These are phyloP conservation scores for Trichothecium roseum DNA, from an alignment of 2,329 filamentous ascomycete species.

Conservation along the genomic window DNA sequence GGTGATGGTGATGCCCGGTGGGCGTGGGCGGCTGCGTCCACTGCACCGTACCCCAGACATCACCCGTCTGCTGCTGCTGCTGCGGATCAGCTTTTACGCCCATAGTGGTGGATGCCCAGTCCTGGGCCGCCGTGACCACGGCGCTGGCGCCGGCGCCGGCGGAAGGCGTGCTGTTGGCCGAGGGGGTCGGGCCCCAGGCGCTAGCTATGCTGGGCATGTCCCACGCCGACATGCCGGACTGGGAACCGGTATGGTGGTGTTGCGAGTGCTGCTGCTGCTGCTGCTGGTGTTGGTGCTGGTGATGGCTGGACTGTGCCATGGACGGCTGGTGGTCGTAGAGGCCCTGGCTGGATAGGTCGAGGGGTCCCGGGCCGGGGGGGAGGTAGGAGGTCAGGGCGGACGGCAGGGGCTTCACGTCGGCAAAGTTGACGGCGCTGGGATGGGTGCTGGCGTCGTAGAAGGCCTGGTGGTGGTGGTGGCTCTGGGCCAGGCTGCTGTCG, in stretches of 20 bases:
- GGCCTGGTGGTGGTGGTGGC: slow-evolving; percentile 8
- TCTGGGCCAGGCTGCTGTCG: slow-evolving; percentile 15
- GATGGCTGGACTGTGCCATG: no score
- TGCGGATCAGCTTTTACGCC: slow-evolving; percentile 4
- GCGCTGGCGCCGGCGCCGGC: no score
- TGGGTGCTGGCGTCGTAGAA: neutral
- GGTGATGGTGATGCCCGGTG: no score
- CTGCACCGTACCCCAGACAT: slow-evolving; percentile 14
- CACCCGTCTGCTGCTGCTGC: neutral
- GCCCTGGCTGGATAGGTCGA: slow-evolving; percentile 21
- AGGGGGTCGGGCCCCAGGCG: slow-evolving; percentile 17
- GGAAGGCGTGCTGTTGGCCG: slow-evolving; percentile 12
- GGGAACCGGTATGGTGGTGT: slow-evolving; percentile 14
- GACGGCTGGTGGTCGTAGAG: slow-evolving; percentile 17
- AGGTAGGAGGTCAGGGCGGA: slow-evolving; percentile 19
- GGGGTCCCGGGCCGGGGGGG: slow-evolving; percentile 10
- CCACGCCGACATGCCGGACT: slow-evolving; percentile 23
- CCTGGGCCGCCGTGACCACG: no score
- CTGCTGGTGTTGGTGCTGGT: no score
- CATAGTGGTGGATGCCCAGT: no score
- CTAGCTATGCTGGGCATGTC: slow-evolving; percentile 24
- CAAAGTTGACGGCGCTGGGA: slow-evolving; percentile 11
- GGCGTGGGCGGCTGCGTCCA: slow-evolving; percentile 15
- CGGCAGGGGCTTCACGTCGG: slow-evolving; percentile 23
- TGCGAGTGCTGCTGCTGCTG: no score